Percentiles rank a stretch among this genome's conserved stretches.
phyloP scores from a whole-genome alignment of 768 basidiomycete genomes.

The Trametes gibbosa region DNA sequence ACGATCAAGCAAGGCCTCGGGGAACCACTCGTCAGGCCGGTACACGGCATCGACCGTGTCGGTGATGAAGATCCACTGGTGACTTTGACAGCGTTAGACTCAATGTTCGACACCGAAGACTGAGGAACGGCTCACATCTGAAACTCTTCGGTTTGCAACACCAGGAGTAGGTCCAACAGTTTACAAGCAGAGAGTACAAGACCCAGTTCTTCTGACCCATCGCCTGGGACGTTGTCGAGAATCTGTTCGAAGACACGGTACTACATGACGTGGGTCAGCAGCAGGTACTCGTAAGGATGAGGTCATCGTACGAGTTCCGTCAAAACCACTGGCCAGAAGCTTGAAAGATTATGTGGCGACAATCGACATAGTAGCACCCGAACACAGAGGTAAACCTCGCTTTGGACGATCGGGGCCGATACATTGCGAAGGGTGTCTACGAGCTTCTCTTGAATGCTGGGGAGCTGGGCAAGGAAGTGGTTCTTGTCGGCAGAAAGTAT shows the following conservation, averaged over 20 bases:
- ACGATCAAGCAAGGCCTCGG: conserved; percentile 89
- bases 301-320: conserved; percentile 70
- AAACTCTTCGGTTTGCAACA: conserved; percentile 95
- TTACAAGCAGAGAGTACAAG: conserved; percentile 89
- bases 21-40: conserved; percentile 77
- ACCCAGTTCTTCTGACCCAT: conserved; percentile 82
- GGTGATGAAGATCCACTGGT: conserved; percentile 98
- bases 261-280: conserved; percentile 37
- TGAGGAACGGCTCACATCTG: conserved; percentile 64
- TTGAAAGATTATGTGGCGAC: conserved; percentile 86
- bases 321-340: conserved; percentile 95
- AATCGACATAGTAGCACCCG: conserved; percentile 88
- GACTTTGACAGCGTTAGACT: conserved; percentile 40
- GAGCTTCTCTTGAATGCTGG: conserved; percentile 94
- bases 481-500: conserved; percentile 90
- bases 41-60: conserved; percentile 96
- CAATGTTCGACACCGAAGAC: background rate
- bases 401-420: conserved; percentile 80
- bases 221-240: conserved; percentile 65
- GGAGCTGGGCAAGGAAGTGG: conserved; percentile 84
- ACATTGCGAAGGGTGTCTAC: conserved; percentile 87
- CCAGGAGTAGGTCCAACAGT: conserved; percentile 88
- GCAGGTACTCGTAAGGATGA: background rate
- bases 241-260: conserved; percentile 87
- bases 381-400: conserved; percentile 93